Evolutionary conservation across 306 rosid genomes (phyloP).

Genomic region (Gastrolobium villosum): DNA sequence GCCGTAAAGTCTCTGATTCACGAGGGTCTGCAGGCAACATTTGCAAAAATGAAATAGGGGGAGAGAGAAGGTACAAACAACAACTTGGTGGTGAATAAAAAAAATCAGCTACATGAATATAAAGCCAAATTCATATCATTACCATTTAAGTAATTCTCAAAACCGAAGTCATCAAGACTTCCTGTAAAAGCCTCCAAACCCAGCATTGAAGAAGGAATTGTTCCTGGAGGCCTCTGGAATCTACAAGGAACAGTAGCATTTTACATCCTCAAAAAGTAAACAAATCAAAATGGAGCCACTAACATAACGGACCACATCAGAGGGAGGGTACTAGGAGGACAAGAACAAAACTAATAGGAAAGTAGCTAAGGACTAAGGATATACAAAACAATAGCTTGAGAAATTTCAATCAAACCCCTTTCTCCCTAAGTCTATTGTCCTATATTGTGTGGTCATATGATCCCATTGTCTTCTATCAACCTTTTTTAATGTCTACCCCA

Average conservation of each 20-base stretch:
- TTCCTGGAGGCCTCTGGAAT: conserved; percentile 82
- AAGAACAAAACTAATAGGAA: conserved; percentile 18
- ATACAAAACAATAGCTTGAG: conserved; percentile 7
- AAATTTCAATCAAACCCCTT: conserved; percentile 3
- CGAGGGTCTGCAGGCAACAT: conserved; percentile 75
- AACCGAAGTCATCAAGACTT: conserved; percentile 73
- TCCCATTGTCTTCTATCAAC: conserved; percentile 7
- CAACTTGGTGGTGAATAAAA: not conserved
- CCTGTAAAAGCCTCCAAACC: conserved; percentile 88
- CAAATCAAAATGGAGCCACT: conserved; percentile 9
- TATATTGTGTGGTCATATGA: not conserved
- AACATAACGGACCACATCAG: conserved; percentile 8
- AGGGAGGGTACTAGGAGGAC: conserved; percentile 4
- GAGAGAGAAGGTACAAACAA: not conserved
- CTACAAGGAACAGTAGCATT: conserved; percentile 39
- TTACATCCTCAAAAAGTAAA: not conserved
- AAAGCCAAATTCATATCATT: conserved; percentile 5
- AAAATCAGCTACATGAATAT: not conserved
- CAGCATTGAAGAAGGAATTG: conserved; percentile 86
- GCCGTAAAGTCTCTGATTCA: conserved; percentile 83
- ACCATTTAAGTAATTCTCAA: conserved; percentile 85
- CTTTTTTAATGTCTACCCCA: not conserved
- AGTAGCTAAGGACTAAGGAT: not conserved
- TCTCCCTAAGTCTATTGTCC: not conserved
- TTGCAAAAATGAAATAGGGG: not conserved